phyloP scores from a whole-genome alignment of 495 filamentous ascomycete genomes.

The Penicillium subrubescens region DNA sequence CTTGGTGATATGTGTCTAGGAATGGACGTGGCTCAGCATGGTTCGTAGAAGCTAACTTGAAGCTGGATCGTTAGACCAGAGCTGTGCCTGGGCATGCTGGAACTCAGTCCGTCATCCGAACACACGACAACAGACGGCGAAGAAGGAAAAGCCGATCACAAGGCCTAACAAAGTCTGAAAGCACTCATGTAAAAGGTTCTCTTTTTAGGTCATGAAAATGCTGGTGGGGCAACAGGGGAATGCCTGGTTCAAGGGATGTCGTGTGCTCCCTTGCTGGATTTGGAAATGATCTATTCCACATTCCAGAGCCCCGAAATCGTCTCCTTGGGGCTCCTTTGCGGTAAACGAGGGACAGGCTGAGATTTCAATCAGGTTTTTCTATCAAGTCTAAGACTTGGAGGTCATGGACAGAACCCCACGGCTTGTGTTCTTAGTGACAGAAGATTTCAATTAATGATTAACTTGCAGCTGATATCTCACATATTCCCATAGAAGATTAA shows the following conservation, averaged over 20 bases:
- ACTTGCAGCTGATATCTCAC: background rate
- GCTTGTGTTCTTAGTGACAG: background rate
- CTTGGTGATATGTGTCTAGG: too few relatives aligned
- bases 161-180: too few relatives aligned
- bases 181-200: background rate
- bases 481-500: background rate
- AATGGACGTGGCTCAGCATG: too few relatives aligned
- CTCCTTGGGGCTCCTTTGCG: background rate
- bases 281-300: background rate
- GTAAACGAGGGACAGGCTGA: background rate
- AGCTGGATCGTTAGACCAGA: background rate
- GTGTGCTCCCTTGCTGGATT: constrained; percentile 8
- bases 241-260: constrained; percentile 7
- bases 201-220: background rate
- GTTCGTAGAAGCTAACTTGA: background rate
- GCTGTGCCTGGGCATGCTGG: background rate
- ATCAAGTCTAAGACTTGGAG: too few relatives aligned
- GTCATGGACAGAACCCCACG: background rate
- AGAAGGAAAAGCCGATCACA: too few relatives aligned
- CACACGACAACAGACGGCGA: too few relatives aligned
- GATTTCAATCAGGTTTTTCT: background rate
- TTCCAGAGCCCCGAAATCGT: background rate
- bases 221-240: background rate
- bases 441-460: background rate
- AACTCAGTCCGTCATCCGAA: too few relatives aligned